Evolutionary conservation across 371 early-diverging fungal genomes (phyloP), one percentile per base, ranked within the genome.

Genomic region (Syncephalastrum sp.): DNA sequence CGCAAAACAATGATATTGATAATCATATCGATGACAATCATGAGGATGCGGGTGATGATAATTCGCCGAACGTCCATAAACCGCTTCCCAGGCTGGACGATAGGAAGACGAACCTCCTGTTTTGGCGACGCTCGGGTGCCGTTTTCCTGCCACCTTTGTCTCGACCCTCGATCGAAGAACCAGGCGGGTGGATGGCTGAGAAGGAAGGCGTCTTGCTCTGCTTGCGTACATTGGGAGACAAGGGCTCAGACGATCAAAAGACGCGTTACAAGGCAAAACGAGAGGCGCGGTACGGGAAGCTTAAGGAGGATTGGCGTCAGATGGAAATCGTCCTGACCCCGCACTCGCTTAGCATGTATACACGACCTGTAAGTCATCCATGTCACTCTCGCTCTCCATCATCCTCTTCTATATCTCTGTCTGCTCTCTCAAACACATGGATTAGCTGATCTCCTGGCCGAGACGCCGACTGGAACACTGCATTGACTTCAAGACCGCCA

Each of bases 221-320:
- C 42, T 62, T 61, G 53, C 61, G 64, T 12, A 56, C 59, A 1
- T 54, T 69, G 0, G 54, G 54, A 41, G 50, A 42, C 5, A 50
- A 41, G 13, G 17, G 45, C 14, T 54, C 57, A 1, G 50, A 25
- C 16, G 51, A 65, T 10, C 65, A 65, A 10, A 71, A 74, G 5
- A 59, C 68, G 1, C 59, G 56, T 17, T 73, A 77, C 50, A 65
- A 68, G n/a, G 71, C 70, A 3, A 53, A 63, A 4, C 64, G 59
- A 29, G 67, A 70, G 47, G 56, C 56, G 7, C 48, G 56, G 10
- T 60, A 59, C 47, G 57, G 53, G 29, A 16, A 63, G 21, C 47
- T 65, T 6, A 64, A 60, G 15, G 70, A 70, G 45, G 56, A 67
- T 5, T 73, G 77, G 77, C 64, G 45, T 33, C 77, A 77, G 42